Percentiles rank a stretch among this genome's conserved stretches.
phyloP scores from a whole-genome alignment of 2,329 filamentous ascomycete species.

The Talaromyces sp. region DNA sequence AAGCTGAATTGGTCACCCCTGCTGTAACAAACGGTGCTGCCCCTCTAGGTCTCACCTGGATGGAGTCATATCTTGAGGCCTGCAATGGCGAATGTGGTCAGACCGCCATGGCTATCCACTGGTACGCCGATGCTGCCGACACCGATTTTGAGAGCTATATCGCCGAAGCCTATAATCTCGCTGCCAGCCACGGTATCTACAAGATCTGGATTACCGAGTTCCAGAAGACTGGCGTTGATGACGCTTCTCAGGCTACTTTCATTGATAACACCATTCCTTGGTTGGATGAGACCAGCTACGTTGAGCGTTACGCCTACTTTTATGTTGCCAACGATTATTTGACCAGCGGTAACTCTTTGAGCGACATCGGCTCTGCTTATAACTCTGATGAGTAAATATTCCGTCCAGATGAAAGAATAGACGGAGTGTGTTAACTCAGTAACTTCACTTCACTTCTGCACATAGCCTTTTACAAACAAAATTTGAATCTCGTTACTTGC shows the following conservation, averaged over 20 bases:
- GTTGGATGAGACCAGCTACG: conserved; percentile 36
- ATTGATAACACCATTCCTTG: conserved; percentile 38
- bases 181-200: conserved; percentile 31
- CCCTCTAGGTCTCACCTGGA: conserved; percentile 40
- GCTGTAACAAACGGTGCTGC: conserved; percentile 39
- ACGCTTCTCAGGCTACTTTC: conserved; percentile 32
- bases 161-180: conserved; percentile 34
- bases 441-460: background rate
- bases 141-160: conserved; percentile 23
- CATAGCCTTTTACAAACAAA: background rate
- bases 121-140: conserved; percentile 34
- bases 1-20: conserved; percentile 42
- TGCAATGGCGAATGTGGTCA: conserved; percentile 40
- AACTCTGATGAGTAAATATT: conserved; percentile 9
- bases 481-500: background rate
- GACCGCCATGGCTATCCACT: conserved; percentile 46
- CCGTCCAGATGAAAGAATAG: background rate
- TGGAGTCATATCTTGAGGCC: conserved; percentile 37
- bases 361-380: conserved; percentile 32
- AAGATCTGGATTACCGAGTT: conserved; percentile 49
- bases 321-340: conserved; percentile 34
- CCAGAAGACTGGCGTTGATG: conserved; percentile 27
- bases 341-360: conserved; percentile 27
- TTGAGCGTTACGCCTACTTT: conserved; percentile 47
- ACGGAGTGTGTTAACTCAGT: no score